These are phyloP conservation scores for Malus hybrid DNA, from an alignment of 331 rosid genomes.

Conservation along the genomic window DNA sequence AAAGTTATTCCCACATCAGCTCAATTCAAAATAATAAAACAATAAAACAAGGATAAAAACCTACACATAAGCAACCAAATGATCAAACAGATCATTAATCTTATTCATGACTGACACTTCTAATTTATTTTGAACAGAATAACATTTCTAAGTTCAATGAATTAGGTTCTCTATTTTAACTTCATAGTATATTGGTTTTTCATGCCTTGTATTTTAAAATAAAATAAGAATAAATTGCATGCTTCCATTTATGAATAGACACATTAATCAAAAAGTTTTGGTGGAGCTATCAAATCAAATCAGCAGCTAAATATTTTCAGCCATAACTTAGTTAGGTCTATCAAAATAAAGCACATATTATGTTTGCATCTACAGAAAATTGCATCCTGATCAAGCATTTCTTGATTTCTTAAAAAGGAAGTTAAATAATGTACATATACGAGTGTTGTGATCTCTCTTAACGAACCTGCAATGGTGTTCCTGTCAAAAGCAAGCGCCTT, in stretches of 20 bases:
- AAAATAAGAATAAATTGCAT: not conserved
- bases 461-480: conserved; percentile 94
- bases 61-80: not conserved
- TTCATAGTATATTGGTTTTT: not conserved
- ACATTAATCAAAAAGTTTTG: not conserved
- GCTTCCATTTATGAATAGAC: not conserved
- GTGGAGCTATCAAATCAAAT: not conserved
- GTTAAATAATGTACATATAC: not conserved
- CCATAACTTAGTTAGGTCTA: not conserved
- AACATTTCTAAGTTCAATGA: not conserved
- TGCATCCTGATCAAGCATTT: not conserved
- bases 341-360: not conserved
- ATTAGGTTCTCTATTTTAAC: not conserved
- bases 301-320: not conserved
- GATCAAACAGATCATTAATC: not conserved
- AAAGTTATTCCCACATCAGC: conserved; percentile 12
- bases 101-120: not conserved
- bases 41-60: not conserved
- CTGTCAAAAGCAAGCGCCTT: conserved; percentile 95
- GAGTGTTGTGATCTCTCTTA: not conserved
- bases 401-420: not conserved
- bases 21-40: not conserved
- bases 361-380: not conserved
- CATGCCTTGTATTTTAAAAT: not conserved
- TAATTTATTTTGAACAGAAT: not conserved